phyloP scores from a whole-genome alignment of 192 early-diverging fungal genomes.

The Backusella morwellensis region DNA sequence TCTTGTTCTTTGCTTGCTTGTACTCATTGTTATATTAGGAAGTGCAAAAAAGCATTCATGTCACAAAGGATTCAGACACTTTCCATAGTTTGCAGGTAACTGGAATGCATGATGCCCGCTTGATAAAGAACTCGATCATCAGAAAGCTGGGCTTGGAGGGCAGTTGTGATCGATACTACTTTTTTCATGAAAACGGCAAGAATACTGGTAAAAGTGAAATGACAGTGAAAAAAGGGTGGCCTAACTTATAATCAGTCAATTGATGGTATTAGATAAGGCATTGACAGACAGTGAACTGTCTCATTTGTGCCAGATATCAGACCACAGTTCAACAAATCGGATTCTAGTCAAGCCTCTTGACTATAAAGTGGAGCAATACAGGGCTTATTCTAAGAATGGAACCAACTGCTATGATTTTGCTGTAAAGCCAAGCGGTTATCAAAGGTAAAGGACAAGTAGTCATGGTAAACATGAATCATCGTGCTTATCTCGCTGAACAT shows the following conservation, averaged over 20 bases:
- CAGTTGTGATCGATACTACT: constrained; percentile 21
- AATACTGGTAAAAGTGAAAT: background rate
- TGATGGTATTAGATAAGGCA: constrained; percentile 4
- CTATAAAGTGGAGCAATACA: background rate
- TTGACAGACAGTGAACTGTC: constrained; percentile 11
- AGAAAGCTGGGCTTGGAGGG: constrained; percentile 22
- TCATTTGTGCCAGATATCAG: constrained; percentile 22
- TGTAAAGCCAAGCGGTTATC: background rate
- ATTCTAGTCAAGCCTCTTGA: constrained; percentile 14
- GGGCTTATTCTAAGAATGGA: constrained; percentile 1
- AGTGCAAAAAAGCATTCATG: constrained; percentile 28
- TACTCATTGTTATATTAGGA: background rate
- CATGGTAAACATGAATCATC: background rate
- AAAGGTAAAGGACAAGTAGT: background rate
- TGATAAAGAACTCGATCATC: constrained; percentile 22
- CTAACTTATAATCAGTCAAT: background rate
- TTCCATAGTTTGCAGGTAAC: constrained; percentile 28
- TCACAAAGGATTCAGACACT: constrained; percentile 26
- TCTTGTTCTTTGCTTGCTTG: background rate
- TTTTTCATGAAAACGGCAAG: constrained; percentile 28
- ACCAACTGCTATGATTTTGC: constrained; percentile 12
- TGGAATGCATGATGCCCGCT: constrained; percentile 16
- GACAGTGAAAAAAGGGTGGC: background rate
- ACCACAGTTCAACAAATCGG: constrained; percentile 12
- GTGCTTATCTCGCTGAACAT: too few relatives aligned